These are phyloP conservation scores for Maudiozyma humilis DNA, from an alignment of 1,139 yeast species.

Conservation along the genomic window DNA sequence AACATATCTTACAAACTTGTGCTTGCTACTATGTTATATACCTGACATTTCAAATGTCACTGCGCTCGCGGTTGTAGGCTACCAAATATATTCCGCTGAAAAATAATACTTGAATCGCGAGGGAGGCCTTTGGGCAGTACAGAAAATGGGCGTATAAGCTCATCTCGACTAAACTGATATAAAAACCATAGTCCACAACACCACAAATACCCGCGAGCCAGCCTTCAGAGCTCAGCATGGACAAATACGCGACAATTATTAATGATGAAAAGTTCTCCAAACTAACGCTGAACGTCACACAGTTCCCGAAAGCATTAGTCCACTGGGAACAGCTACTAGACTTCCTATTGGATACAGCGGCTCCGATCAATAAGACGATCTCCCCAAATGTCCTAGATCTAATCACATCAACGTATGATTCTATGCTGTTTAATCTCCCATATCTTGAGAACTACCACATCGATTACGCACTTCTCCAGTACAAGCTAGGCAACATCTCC, in stretches of 20 bases:
- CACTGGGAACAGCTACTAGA: slow-evolving; percentile 30
- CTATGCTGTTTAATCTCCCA: slow-evolving; percentile 59
- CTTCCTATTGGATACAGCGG: slow-evolving; percentile 18
- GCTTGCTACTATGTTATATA: too few relatives aligned
- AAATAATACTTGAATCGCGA: neutral
- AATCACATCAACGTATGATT: slow-evolving; percentile 42
- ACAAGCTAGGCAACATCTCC: slow-evolving; percentile 47
- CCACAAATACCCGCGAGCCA: neutral
- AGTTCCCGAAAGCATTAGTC: slow-evolving; percentile 21
- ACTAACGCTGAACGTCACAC: slow-evolving; percentile 20
- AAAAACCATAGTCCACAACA: too few relatives aligned
- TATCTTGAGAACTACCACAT: slow-evolving; percentile 72
- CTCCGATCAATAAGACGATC: slow-evolving; percentile 25
- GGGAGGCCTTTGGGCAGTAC: neutral
- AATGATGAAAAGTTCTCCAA: slow-evolving; percentile 22
- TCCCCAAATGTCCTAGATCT: slow-evolving; percentile 16
- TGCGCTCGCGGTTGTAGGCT: too few relatives aligned
- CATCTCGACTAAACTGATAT: too few relatives aligned
- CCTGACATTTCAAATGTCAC: too few relatives aligned
- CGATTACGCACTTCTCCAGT: slow-evolving; percentile 62
- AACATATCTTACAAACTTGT: too few relatives aligned
- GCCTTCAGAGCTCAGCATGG: slow-evolving; percentile 12
- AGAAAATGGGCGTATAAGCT: neutral
- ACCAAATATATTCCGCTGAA: neutral
- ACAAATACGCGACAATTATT: slow-evolving; percentile 14